phyloP scores from a whole-genome alignment of 306 rosid genomes.

The Cucumis cinereus region DNA sequence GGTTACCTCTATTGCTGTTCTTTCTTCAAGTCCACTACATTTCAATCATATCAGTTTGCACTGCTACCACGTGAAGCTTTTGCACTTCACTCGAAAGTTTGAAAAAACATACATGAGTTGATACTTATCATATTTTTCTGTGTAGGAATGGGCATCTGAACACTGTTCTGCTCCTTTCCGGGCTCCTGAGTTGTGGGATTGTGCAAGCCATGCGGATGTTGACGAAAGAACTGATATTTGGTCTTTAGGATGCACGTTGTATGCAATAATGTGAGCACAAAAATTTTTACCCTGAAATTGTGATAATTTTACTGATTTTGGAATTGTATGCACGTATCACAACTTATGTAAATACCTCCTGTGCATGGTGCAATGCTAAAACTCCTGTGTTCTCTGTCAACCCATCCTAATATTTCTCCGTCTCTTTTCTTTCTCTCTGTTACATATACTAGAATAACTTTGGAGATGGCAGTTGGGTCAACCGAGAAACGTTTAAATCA shows the following conservation, averaged over 20 bases:
- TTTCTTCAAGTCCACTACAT: background rate
- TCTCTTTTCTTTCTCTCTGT: background rate
- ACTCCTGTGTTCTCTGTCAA: background rate
- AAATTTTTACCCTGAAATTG: background rate
- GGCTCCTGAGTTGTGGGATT: slow-evolving; percentile 99
- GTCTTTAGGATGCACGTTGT: slow-evolving; percentile 96
- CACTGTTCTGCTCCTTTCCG: slow-evolving; percentile 95
- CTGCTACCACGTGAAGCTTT: background rate
- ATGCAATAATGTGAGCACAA: slow-evolving; percentile 80
- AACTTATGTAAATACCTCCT: background rate
- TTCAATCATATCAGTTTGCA: background rate
- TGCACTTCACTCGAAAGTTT: background rate
- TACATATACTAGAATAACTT: background rate
- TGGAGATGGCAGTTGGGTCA: background rate
- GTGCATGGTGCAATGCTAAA: background rate
- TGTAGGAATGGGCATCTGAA: slow-evolving; percentile 98
- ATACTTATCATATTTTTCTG: slow-evolving; percentile 12
- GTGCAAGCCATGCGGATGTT: slow-evolving; percentile 73
- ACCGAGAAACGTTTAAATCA: background rate
- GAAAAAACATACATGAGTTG: slow-evolving; percentile 7
- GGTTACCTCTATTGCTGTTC: slow-evolving; percentile 27
- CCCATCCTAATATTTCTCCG: background rate
- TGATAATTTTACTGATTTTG: background rate
- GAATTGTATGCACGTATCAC: background rate
- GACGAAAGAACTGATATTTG: slow-evolving; percentile 97